Base-by-base conservation (phyloP, 129 eudicot species). In the Smallanthus sonchifolius region DNA sequence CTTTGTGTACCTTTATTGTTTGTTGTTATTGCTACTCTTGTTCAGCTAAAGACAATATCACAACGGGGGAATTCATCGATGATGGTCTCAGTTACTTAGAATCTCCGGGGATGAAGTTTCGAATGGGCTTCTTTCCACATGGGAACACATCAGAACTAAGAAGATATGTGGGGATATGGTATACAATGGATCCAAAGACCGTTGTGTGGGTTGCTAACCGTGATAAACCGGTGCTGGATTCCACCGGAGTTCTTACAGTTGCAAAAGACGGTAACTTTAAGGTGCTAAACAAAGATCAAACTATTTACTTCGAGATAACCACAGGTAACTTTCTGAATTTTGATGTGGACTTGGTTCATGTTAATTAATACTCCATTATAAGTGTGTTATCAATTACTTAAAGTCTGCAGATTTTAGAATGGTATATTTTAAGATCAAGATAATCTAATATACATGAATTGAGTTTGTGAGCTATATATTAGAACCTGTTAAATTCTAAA, bases 191-290 rank as follows among this genome's bases (percentile, higher is more conserved):
- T 59, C 65, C 48, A 4, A 40, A 30, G 35, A 80, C 88, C 0
- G 64, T 77, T 4, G 85, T 84, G 19, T 85, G 92, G 89, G 92
- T 87, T 30, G 93, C 83, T 10, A 88, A 86, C 68, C 83, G 95
- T n/a, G 71, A 76, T 45, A 7, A 32, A 0, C 89, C 95, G 1
- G 13, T 77, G 51, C 51, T 5, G 14, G 75, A 62, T 69, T 69
- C 52, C 20, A 13, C 72, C 0, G 87, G 73, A 20, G 35, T 56
- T 49, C 13, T 79, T 75, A 59, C 62, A 0, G 44, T 83, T 48
- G 35, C 80, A 40, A 66, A 69, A 16, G 84, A 79, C 45, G 87
- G 87, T 28, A 69, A 79, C 9, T 57, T 70, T 44, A 75, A 64
- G 81, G 52, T 83, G 48, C 56, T 55, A 43, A 56, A 63, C 39